Percentiles rank a stretch among this genome's conserved stretches.
Conservation (phyloP, 345 rosid genomes). For the Litchi chinensis region DNA sequence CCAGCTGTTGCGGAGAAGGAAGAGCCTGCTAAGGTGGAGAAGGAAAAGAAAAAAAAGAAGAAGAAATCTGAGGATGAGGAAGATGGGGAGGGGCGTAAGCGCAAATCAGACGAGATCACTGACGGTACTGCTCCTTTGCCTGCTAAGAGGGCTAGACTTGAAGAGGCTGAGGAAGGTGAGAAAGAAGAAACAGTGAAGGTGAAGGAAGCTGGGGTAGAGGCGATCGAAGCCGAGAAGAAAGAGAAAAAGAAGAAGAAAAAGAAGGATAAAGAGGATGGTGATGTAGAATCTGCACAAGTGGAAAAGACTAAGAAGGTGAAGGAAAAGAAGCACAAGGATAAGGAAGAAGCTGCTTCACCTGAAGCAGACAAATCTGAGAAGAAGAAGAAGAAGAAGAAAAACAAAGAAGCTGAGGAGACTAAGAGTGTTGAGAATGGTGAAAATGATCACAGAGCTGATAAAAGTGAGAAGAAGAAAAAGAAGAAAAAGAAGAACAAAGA, state of each 20-base stretch:
- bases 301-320: constrained; percentile 50
- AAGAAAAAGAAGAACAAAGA: constrained; percentile 66
- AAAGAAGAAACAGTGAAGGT: constrained; percentile 40
- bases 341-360: constrained; percentile 34
- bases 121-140: constrained; percentile 43
- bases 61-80: constrained; percentile 39
- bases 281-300: constrained; percentile 26
- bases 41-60: constrained; percentile 33
- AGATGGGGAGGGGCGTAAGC: constrained; percentile 50
- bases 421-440: constrained; percentile 35
- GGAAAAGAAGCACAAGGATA: constrained; percentile 46
- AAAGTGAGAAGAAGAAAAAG: constrained; percentile 73
- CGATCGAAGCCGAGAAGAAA: constrained; percentile 39
- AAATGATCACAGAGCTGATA: constrained; percentile 42
- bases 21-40: constrained; percentile 28
- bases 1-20: constrained; percentile 31
- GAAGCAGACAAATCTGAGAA: constrained; percentile 55
- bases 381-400: constrained; percentile 66
- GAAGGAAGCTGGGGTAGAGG: constrained; percentile 31
- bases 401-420: constrained; percentile 51
- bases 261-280: constrained; percentile 48
- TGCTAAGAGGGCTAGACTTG: constrained; percentile 60
- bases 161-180: constrained; percentile 32
- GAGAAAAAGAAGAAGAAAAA: constrained; percentile 59
- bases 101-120: constrained; percentile 50